These are phyloP conservation scores for Aspergillus panamensis DNA, from an alignment of 495 filamentous ascomycete species.

Conservation along the genomic window DNA sequence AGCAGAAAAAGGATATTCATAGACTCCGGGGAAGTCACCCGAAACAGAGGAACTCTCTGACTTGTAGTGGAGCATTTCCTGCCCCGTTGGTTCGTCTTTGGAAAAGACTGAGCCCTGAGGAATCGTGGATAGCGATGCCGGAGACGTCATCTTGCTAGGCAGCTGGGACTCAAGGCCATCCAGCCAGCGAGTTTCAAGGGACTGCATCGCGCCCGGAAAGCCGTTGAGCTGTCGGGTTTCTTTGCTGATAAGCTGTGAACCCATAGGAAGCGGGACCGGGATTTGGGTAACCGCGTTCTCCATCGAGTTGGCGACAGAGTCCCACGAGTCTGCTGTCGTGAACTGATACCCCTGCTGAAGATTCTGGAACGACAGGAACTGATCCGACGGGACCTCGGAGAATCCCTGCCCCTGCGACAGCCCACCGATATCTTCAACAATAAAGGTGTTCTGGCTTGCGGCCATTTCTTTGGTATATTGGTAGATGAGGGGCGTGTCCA, in stretches of 20 bases:
- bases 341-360: conserved; percentile 36
- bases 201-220: conserved; percentile 31
- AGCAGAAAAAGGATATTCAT: conserved; percentile 39
- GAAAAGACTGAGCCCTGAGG: conserved; percentile 19
- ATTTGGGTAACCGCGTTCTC: conserved; percentile 26
- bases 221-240: conserved; percentile 19
- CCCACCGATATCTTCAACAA: conserved; percentile 42
- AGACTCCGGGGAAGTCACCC: conserved; percentile 34
- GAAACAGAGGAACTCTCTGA: conserved; percentile 43
- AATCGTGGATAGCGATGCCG: conserved; percentile 23
- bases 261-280: conserved; percentile 24
- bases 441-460: conserved; percentile 33
- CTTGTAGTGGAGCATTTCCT: conserved; percentile 39
- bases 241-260: conserved; percentile 26
- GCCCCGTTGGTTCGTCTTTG: conserved; percentile 23
- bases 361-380: conserved; percentile 35
- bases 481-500: conserved; percentile 39
- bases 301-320: conserved; percentile 19
- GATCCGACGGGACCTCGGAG: conserved; percentile 32
- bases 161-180: conserved; percentile 37
- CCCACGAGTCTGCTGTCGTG: conserved; percentile 33
- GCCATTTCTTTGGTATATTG: conserved; percentile 35
- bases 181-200: conserved; percentile 40
- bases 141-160: conserved; percentile 32
- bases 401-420: conserved; percentile 35